Evolutionary conservation across 2,329 filamentous ascomycete species (phyloP).

Genomic region (Dichotomopilus funicola): DNA sequence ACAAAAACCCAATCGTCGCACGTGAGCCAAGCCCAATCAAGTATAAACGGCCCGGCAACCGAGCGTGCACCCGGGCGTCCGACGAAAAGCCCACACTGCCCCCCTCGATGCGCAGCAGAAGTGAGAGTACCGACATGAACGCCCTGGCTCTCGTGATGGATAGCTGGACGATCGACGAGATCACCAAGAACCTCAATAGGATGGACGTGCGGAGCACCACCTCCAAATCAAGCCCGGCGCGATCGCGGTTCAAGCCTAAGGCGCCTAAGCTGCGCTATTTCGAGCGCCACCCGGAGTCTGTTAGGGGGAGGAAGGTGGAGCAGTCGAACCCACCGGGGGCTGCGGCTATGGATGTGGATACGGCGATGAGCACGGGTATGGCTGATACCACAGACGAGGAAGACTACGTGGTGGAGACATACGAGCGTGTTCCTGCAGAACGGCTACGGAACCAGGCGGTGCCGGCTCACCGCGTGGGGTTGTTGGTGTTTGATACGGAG

Average conservation of each 20-base stretch:
- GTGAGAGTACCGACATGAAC: constrained; percentile 35
- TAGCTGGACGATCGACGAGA: constrained; percentile 52
- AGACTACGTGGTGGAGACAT: constrained; percentile 60
- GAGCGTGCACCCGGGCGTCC: constrained; percentile 3
- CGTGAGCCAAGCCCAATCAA: constrained; percentile 1
- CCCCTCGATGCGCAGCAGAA: constrained; percentile 11
- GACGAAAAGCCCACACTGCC: neutral
- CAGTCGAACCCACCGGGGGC: constrained; percentile 8
- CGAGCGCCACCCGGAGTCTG: constrained; percentile 46
- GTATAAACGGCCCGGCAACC: constrained; percentile 17
- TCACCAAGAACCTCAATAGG: constrained; percentile 45
- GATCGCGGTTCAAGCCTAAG: constrained; percentile 49
- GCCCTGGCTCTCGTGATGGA: constrained; percentile 50
- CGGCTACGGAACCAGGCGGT: constrained; percentile 40
- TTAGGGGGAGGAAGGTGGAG: constrained; percentile 11
- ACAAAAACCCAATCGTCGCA: constrained; percentile 1
- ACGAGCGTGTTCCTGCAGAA: constrained; percentile 53
- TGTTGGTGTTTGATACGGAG: constrained; percentile 51
- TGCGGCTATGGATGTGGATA: constrained; percentile 33
- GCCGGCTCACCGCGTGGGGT: constrained; percentile 45
- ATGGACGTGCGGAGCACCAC: constrained; percentile 36
- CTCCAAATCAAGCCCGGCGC: constrained; percentile 20
- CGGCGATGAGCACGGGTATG: constrained; percentile 44
- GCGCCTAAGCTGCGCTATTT: constrained; percentile 47
- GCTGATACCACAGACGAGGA: constrained; percentile 42